A percentile compares a stretch with the other conserved stretches of the same genome.
phyloP scores from a whole-genome alignment of 352 stramenopile species.

The Pythium pyrilobum region DNA sequence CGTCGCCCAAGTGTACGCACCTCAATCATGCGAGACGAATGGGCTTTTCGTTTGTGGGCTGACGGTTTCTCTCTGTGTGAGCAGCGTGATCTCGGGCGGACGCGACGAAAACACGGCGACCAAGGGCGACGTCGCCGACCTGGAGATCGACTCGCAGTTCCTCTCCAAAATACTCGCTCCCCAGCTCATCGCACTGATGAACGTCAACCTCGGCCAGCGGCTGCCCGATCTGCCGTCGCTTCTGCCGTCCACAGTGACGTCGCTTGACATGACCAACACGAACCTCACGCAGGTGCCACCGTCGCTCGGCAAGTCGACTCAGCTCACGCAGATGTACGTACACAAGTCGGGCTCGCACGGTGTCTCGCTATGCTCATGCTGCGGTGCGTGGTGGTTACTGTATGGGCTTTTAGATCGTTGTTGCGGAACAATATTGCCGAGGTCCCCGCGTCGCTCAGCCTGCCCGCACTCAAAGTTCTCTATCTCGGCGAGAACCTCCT shows the following conservation, averaged over 20 bases:
- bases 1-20: conserved; percentile 6
- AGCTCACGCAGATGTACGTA: conserved; percentile 1
- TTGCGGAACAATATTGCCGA: background rate
- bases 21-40: background rate
- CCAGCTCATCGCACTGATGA: conserved; percentile 1
- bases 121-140: conserved; percentile 8
- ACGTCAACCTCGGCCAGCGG: conserved; percentile 12
- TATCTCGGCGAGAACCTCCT: conserved; percentile 6
- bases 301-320: background rate
- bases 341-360: background rate
- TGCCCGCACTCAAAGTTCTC: background rate
- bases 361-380: background rate
- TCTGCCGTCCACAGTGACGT: background rate
- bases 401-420: background rate
- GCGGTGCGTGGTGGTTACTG: background rate
- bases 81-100: conserved; percentile 13
- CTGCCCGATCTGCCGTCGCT: conserved; percentile 4
- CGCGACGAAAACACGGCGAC: conserved; percentile 1
- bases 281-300: conserved; percentile 3
- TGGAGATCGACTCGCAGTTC: conserved; percentile 8
- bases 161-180: background rate
- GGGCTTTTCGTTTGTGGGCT: too few species aligned
- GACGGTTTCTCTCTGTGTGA: background rate
- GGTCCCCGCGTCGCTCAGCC: background rate
- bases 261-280: conserved; percentile 9